A percentile compares a stretch with the other conserved stretches of the same genome.
Conservation (phyloP, 805 yeast species). For the Metschnikowia baotianmanensis region DNA sequence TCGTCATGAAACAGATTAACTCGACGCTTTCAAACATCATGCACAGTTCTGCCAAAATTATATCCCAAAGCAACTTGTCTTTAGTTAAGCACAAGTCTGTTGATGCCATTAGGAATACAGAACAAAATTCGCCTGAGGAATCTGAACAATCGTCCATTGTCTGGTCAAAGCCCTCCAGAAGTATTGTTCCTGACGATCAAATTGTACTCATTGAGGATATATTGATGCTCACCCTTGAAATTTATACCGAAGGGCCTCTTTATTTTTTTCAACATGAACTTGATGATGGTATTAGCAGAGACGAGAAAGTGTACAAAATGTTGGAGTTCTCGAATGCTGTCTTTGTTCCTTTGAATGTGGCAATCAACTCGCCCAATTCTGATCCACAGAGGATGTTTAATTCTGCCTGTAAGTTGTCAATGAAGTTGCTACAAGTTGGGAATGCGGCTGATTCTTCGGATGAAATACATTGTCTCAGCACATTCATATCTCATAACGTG, state of each 20-base stretch:
- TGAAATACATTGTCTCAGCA: slow-evolving; percentile 14
- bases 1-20: slow-evolving; percentile 25
- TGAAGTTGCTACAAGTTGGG: slow-evolving; percentile 26
- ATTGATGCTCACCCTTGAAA: slow-evolving; percentile 30
- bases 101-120: too few species aligned
- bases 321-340: slow-evolving; percentile 25
- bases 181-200: slow-evolving; percentile 1
- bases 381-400: slow-evolving; percentile 26
- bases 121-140: too few species aligned
- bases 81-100: background rate
- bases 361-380: slow-evolving; percentile 20
- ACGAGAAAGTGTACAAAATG: slow-evolving; percentile 9
- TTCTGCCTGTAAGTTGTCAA: slow-evolving; percentile 34
- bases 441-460: slow-evolving; percentile 10
- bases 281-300: background rate
- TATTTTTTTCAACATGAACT: slow-evolving; percentile 23
- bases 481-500: slow-evolving; percentile 28
- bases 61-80: background rate
- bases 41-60: slow-evolving; percentile 6
- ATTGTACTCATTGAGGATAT: slow-evolving; percentile 24
- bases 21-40: slow-evolving; percentile 20
- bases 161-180: slow-evolving; percentile 7
- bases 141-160: too few species aligned
- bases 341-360: slow-evolving; percentile 26
- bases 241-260: slow-evolving; percentile 34